Conservation (phyloP, 805 yeast species). For the Kodamaea neixiangensis region DNA sequence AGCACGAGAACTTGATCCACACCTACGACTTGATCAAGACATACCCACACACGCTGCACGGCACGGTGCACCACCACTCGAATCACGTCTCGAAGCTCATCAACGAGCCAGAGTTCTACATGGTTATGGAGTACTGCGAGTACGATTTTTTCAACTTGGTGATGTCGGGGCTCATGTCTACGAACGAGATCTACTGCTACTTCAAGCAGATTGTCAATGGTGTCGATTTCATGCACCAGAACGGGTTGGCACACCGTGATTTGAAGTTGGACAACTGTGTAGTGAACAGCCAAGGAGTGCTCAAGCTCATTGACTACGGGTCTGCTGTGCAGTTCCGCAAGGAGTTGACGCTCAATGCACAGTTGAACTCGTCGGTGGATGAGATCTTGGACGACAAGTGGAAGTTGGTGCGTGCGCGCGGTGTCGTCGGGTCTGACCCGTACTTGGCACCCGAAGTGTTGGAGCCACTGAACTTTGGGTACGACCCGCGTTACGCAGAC, state of each 20-base stretch:
- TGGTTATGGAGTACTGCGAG: conserved; percentile 92
- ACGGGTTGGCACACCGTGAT: conserved; percentile 92
- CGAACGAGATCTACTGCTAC: conserved; percentile 73
- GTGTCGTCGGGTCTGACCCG: conserved; percentile 95
- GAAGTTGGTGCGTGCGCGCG: conserved; percentile 63
- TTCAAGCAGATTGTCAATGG: conserved; percentile 81
- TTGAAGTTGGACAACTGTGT: conserved; percentile 93
- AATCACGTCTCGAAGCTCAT: conserved; percentile 26
- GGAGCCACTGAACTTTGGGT: conserved; percentile 40
- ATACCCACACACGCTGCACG: neutral
- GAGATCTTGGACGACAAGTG: conserved; percentile 43
- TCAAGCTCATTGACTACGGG: conserved; percentile 92
- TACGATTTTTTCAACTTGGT: conserved; percentile 91
- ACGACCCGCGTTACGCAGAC: conserved; percentile 88
- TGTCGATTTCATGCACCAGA: conserved; percentile 69
- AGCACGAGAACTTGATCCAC: conserved; percentile 75
- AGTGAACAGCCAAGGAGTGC: conserved; percentile 68
- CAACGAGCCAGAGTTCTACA: conserved; percentile 45
- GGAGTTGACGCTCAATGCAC: conserved; percentile 28
- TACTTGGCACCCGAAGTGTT: conserved; percentile 93
- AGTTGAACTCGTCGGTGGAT: conserved; percentile 13
- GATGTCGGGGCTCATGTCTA: conserved; percentile 80
- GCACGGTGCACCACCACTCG: conserved; percentile 6
- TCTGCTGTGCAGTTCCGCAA: conserved; percentile 82
- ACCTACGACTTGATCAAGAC: conserved; percentile 81